A percentile compares a stretch with the other conserved stretches of the same genome.
These are phyloP conservation scores for Alternaria gansuensis DNA, from an alignment of 2,329 filamentous ascomycete genomes.

Conservation along the genomic window DNA sequence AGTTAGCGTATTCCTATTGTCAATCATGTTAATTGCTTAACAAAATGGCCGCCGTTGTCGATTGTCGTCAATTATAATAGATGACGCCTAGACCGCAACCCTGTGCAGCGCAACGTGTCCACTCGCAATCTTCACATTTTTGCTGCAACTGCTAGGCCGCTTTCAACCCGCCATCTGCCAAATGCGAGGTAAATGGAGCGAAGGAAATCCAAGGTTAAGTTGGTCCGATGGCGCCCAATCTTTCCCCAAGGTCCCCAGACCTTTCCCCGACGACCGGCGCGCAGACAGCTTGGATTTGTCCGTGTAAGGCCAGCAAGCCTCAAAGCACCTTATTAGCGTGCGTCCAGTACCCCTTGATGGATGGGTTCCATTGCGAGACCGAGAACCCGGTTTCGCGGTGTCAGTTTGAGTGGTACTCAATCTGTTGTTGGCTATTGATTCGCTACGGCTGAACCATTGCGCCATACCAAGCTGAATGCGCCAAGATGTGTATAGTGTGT, in stretches of 20 bases:
- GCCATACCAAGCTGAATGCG: slow-evolving; percentile 6
- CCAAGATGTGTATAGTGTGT: slow-evolving; percentile 8
- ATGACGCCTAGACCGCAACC: too few relatives aligned
- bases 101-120: slow-evolving; percentile 1
- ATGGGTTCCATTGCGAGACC: background rate
- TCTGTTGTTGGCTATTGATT: slow-evolving; percentile 2
- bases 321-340: background rate
- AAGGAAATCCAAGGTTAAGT: slow-evolving; percentile 36
- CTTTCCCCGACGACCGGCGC: slow-evolving; percentile 23
- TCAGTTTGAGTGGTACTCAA: background rate
- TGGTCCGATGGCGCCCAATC: slow-evolving; percentile 33
- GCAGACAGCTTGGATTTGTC: slow-evolving; percentile 13
- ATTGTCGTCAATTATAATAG: too few relatives aligned
- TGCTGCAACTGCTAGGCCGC: background rate
- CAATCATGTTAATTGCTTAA: too few relatives aligned
- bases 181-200: background rate
- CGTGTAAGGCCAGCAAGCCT: slow-evolving; percentile 6
- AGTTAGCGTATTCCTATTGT: too few relatives aligned
- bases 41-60: too few relatives aligned
- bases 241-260: slow-evolving; percentile 22
- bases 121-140: background rate
- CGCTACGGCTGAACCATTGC: background rate
- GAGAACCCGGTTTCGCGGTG: slow-evolving; percentile 1
- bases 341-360: background rate
- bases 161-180: background rate